phyloP scores from a whole-genome alignment of 805 yeast genomes.

The Lachancea thermotolerans region DNA sequence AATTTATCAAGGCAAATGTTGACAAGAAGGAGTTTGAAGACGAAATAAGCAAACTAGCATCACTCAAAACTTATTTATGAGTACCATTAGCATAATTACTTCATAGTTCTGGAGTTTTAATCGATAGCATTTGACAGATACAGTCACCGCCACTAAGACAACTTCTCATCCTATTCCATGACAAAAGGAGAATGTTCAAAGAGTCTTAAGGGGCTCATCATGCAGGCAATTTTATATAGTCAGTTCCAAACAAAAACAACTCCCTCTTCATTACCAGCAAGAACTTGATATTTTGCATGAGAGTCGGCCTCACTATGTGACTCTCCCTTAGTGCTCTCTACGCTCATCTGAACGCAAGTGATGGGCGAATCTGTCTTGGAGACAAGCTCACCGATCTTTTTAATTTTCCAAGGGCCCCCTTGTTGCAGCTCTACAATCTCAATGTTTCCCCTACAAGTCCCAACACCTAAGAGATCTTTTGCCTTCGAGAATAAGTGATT shows the following conservation, averaged over 20 bases:
- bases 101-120: neutral
- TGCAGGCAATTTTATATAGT: conserved; percentile 1
- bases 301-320: no score
- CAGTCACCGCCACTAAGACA: no score
- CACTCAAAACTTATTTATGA: conserved; percentile 15
- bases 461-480: conserved; percentile 14
- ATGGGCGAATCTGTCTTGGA: conserved; percentile 15
- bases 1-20: conserved; percentile 23
- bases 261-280: conserved; percentile 51
- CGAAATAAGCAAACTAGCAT: conserved; percentile 25
- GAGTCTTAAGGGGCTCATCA: neutral
- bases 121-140: no score
- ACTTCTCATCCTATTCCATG: neutral
- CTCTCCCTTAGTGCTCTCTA: neutral
- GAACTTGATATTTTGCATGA: conserved; percentile 29
- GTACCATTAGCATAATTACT: conserved; percentile 5
- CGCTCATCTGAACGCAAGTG: conserved; percentile 11
- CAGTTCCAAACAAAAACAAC: conserved; percentile 43
- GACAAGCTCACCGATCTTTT: conserved; percentile 19
- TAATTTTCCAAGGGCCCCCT: conserved; percentile 21
- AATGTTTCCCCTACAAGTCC: conserved; percentile 9
- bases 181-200: neutral
- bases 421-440: conserved; percentile 29
- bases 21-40: conserved; percentile 27
- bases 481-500: conserved; percentile 37